Base-by-base conservation (phyloP, 2,329 filamentous ascomycete genomes). In the Pseudocercospora fijiensis region DNA sequence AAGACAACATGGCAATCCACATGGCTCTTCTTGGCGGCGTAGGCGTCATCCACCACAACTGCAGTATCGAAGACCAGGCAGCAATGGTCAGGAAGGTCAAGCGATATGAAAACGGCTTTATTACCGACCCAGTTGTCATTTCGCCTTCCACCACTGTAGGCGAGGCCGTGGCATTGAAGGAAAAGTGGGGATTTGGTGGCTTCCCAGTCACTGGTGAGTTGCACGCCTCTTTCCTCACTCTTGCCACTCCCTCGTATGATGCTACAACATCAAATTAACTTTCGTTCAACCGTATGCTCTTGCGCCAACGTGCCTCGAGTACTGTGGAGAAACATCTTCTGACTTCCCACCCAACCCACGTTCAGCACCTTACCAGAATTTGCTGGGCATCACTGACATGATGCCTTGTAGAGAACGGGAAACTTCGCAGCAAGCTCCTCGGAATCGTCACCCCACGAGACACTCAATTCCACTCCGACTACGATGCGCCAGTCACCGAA, bases 21-120 rank as follows among this genome's bases (percentile, higher is more conserved):
- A 96, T 96, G 85, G 91, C 91, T 58, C 85, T 95, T 30, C 89
- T 95, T 76, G 91, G 91, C 73, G 91, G 91, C 74, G 84, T 96
- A 18, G 91, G 95, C 81, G 92, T 99, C 72, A 96, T 99, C 72
- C 95, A 99, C 84, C 95, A 99, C 86, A 99, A 99, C 84, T 99
- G 95, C 86, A 95, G 93, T n/a, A 86, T 93, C 28, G 92, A 98
- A 27, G 91, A 91, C 61, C 95, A 99, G 83, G 95, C 95, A 70
- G 93, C 96, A 83, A 99, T 99, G 95, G 91, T 99, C 71, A 88
- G 92, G 79, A 98, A 97, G 84, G 95, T 99, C 73, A 99, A 99
- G 89, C 87, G 95, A 75, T 99, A 92, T 80, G 95, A 99, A 83
- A 99, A 99, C 82, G 95, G 95, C 72, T 99, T 99, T 84, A 99